Base-by-base conservation (phyloP, 2,329 filamentous ascomycete species). In the Cercospora sp. region DNA sequence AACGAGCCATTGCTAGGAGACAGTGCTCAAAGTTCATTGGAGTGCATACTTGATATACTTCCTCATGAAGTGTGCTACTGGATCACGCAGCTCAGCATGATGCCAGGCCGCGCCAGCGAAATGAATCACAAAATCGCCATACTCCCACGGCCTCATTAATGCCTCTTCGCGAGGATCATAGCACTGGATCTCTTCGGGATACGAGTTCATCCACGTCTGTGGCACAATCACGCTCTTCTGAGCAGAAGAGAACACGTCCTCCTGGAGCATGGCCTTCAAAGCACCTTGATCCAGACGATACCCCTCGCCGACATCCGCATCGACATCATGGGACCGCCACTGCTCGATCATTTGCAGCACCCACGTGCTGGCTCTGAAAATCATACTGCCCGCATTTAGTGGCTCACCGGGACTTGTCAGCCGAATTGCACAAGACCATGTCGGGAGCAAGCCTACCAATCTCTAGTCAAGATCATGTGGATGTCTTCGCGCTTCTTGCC, bases 31-130 rank as follows among this genome's bases (percentile, higher is more conserved):
- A 51, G 21, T 9, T 58, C 53, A 18, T 58, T 18, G 7, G 7
- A 58, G 21, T 7, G 45, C 53, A 34, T 58, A 58, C 6, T 21
- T 58, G 53, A 58, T 58, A 65, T 81, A 81, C 71, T 81, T 79
- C 45, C 73, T 72, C 79, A 81, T 81, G 28, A 81, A 72, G 57
- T 74, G 67, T 0, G 80, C 80, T 0, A 79, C 79, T 1, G 80
- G 76, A 72, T 81, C 80, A 9, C 66, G 10, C 65, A 59, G 51
- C 18, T 75, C 77, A 59, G 80, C 74, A 13, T 80, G 73, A 66
- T 81, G 78, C 24, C 79, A 80, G 78, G 79, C 81, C 7, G 80
- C 80, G 8, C 80, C 80, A 1, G 80, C 79, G 66, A 82, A 82
- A 72, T 81, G 80, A n/a, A 81, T 43, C 34, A 80, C 67, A 10